phyloP scores from a whole-genome alignment of 2,329 filamentous ascomycete species.

The Aspergillus nomiae region DNA sequence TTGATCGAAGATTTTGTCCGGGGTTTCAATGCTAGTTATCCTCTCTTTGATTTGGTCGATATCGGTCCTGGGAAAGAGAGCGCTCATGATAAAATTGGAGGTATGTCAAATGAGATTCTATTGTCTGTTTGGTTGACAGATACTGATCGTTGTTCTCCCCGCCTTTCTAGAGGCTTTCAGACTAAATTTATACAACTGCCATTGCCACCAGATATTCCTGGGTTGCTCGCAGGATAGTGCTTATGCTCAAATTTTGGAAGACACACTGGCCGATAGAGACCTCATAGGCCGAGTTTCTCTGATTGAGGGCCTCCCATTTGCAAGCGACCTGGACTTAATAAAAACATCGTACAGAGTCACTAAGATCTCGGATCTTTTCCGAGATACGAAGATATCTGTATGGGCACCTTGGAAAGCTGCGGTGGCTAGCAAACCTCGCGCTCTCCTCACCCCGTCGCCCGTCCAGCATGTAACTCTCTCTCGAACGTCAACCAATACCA shows the following conservation, averaged over 20 bases:
- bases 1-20: constrained; percentile 55
- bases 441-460: constrained; percentile 40
- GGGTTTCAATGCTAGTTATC: constrained; percentile 56
- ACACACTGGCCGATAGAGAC: constrained; percentile 48
- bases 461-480: constrained; percentile 35
- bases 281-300: constrained; percentile 55
- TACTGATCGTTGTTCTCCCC: constrained; percentile 25
- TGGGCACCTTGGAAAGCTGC: constrained; percentile 37
- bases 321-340: constrained; percentile 53
- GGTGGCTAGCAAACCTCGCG: constrained; percentile 30
- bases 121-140: constrained; percentile 2
- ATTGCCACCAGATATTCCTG: constrained; percentile 63
- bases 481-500: constrained; percentile 44
- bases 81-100: constrained; percentile 51
- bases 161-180: constrained; percentile 53
- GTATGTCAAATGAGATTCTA: constrained; percentile 32
- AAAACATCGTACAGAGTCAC: constrained; percentile 51
- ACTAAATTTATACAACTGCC: constrained; percentile 57
- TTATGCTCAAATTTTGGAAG: constrained; percentile 56
- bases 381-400: constrained; percentile 52
- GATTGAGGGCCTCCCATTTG: constrained; percentile 59
- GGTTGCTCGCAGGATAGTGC: constrained; percentile 61
- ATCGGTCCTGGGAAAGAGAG: constrained; percentile 48
- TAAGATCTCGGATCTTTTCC: constrained; percentile 57
- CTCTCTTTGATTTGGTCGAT: constrained; percentile 55